A percentile compares a stretch with the other conserved stretches of the same genome.
Evolutionary conservation across 2,329 filamentous ascomycete species (phyloP).

Genomic region (Teratosphaeria zuluensis): DNA sequence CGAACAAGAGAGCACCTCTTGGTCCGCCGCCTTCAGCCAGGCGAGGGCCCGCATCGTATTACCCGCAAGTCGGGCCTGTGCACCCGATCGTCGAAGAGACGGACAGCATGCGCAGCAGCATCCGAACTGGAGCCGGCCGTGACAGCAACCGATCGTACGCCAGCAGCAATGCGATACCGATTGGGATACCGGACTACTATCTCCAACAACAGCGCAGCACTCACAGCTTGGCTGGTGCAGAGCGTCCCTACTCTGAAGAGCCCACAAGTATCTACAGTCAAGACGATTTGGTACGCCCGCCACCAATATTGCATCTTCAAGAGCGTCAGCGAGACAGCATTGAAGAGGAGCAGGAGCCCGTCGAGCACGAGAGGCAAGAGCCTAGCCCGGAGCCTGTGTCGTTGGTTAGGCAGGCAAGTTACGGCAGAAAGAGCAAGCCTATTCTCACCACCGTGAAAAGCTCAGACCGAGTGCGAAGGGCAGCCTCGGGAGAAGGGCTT

Average conservation of each 20-base stretch:
- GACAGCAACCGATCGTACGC: constrained; percentile 33
- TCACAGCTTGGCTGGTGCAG: constrained; percentile 6
- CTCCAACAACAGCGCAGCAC: constrained; percentile 23
- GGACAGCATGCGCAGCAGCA: constrained; percentile 27
- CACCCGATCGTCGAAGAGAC: constrained; percentile 41
- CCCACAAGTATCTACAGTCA: neutral
- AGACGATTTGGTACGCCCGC: neutral
- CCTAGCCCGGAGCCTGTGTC: constrained; percentile 11
- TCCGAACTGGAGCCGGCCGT: constrained; percentile 12
- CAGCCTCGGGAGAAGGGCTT: constrained; percentile 6
- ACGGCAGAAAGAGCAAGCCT: constrained; percentile 38
- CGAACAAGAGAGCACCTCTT: constrained; percentile 24
- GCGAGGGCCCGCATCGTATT: constrained; percentile 39
- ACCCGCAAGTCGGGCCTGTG: constrained; percentile 38
- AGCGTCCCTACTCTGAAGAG: constrained; percentile 1
- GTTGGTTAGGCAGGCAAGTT: constrained; percentile 39
- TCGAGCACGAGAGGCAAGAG: neutral
- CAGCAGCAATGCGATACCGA: constrained; percentile 41
- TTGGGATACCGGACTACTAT: constrained; percentile 32
- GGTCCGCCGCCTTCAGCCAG: constrained; percentile 41
- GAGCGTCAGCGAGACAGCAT: neutral
- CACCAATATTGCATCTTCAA: neutral
- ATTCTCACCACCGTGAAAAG: constrained; percentile 40
- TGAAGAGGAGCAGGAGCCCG: neutral
- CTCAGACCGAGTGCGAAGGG: constrained; percentile 23